A percentile compares a stretch with the other conserved stretches of the same genome.
These are phyloP conservation scores for Colletotrichum somersetense DNA, from an alignment of 2,329 filamentous ascomycete species.

Conservation along the genomic window DNA sequence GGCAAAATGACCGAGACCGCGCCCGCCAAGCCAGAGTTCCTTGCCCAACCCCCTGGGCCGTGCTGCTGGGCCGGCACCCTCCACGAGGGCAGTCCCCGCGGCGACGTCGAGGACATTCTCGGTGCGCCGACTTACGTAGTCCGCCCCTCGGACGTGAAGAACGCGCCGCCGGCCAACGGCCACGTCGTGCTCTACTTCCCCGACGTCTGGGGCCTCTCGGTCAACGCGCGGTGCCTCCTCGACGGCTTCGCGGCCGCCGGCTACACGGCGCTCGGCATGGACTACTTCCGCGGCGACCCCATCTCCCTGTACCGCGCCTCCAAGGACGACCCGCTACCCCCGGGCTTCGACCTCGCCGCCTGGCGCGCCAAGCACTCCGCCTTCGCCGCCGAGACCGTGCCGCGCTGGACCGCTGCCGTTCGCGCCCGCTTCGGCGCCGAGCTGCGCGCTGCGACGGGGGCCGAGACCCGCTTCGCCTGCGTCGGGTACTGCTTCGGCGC, in stretches of 20 bases:
- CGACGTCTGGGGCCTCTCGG: slow-evolving; percentile 59
- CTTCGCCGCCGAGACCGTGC: slow-evolving; percentile 58
- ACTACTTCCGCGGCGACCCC: slow-evolving; percentile 61
- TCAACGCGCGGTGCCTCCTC: slow-evolving; percentile 59
- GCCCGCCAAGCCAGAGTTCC: slow-evolving; percentile 37
- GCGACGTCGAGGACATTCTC: slow-evolving; percentile 50
- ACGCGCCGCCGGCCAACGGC: slow-evolving; percentile 49
- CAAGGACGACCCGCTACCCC: slow-evolving; percentile 45
- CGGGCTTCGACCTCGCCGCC: slow-evolving; percentile 60
- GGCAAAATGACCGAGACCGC: slow-evolving; percentile 12
- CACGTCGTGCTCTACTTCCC: slow-evolving; percentile 60
- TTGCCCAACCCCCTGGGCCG: slow-evolving; percentile 52
- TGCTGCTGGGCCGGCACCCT: slow-evolving; percentile 57
- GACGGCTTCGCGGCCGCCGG: slow-evolving; percentile 60
- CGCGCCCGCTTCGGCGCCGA: slow-evolving; percentile 51
- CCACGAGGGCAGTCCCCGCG: slow-evolving; percentile 54
- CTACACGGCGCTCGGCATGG: slow-evolving; percentile 57
- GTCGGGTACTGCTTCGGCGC: slow-evolving; percentile 58
- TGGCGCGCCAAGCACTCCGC: slow-evolving; percentile 61
- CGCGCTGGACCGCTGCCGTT: slow-evolving; percentile 58
- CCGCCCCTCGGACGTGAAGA: slow-evolving; percentile 26
- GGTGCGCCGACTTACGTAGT: slow-evolving; percentile 56
- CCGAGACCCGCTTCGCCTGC: slow-evolving; percentile 53
- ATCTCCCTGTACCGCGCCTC: slow-evolving; percentile 55
- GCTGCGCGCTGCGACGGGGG: not conserved